Base-by-base conservation (phyloP, 176 grass and related monocot genomes). In the Musa beccarii region DNA sequence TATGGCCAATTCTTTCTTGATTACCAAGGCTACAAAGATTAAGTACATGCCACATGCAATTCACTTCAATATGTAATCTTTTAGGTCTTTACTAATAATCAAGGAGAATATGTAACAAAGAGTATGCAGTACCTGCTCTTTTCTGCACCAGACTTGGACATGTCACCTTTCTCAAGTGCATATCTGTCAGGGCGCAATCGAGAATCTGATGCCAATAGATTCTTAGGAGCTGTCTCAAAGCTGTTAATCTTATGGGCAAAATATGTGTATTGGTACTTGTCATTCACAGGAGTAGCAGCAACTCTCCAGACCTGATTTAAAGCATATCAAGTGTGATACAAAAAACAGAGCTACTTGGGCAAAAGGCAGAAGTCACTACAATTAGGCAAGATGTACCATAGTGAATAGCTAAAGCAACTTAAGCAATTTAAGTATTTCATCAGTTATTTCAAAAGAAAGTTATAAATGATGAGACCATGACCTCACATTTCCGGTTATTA, bases 211-310 rank as follows among this genome's bases (percentile, higher is more conserved):
- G 93, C 80, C 82, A 97, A 82, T 54, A 97, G 74, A 55, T 88
- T 88, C 77, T 97, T 89, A 9, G 90, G 90, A 3, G 88, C 90
- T 0, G 93, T 97, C 34, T 93, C 86, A 1, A 97, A 97, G 72
- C 90, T 97, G 77, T 93, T 97, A 77, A 93, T 76, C 82, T 97
- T 97, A 79, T 97, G 90, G 0, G 84, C 88, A 16, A 97, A 97
- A 75, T 97, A 74, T 55, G 90, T 93, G 50, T 91, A 97, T 81
- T 97, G 93, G 75, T 89, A 82, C 82, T 85, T 93, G 84, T 97
- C 93, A 59, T 78, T 75, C 11, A 79, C 20, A 68, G 93, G 90
- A 66, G 85, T n/a, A 54, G 89, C 80, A 65, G 86, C 82, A 19
- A 87, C 79, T 83, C 78, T 90, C 88, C 93, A 97, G 20, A 97